Evolutionary conservation across 768 basidiomycete genomes (phyloP).

Genomic region (Boletus pseudo-olivaceus): DNA sequence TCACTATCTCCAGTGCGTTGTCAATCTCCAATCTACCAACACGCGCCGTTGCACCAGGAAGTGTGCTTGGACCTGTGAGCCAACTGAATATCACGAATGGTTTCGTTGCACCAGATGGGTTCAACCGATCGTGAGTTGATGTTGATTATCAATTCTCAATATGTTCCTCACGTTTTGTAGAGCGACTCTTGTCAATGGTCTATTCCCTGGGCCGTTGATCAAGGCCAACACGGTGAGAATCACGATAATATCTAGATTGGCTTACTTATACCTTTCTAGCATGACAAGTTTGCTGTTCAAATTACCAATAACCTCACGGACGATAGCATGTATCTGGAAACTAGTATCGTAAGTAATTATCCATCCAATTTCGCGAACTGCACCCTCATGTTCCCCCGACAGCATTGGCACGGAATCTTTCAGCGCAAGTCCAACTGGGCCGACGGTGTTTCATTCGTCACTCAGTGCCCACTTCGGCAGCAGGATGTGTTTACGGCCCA

Average conservation of each 20-base stretch:
- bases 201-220: slow-evolving; percentile 47
- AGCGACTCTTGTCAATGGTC: slow-evolving; percentile 41
- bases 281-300: slow-evolving; percentile 37
- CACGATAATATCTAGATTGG: no score
- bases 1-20: slow-evolving; percentile 4
- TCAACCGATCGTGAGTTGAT: slow-evolving; percentile 33
- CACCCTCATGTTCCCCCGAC: slow-evolving; percentile 14
- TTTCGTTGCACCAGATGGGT: slow-evolving; percentile 48
- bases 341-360: slow-evolving; percentile 34
- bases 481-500: slow-evolving; percentile 34
- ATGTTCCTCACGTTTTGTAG: slow-evolving; percentile 18
- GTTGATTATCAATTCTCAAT: neutral
- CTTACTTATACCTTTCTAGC: slow-evolving; percentile 25
- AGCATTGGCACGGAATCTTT: slow-evolving; percentile 34
- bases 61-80: slow-evolving; percentile 17
- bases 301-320: slow-evolving; percentile 46
- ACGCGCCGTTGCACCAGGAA: neutral
- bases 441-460: slow-evolving; percentile 38
- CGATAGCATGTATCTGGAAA: slow-evolving; percentile 43
- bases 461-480: slow-evolving; percentile 41
- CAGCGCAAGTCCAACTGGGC: slow-evolving; percentile 30
- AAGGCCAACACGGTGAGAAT: slow-evolving; percentile 32
- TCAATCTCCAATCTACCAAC: neutral
- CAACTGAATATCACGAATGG: slow-evolving; percentile 37
- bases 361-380: neutral